These are phyloP conservation scores for Rosellinia necatrix DNA, from an alignment of 2,329 filamentous ascomycete species.

Conservation along the genomic window DNA sequence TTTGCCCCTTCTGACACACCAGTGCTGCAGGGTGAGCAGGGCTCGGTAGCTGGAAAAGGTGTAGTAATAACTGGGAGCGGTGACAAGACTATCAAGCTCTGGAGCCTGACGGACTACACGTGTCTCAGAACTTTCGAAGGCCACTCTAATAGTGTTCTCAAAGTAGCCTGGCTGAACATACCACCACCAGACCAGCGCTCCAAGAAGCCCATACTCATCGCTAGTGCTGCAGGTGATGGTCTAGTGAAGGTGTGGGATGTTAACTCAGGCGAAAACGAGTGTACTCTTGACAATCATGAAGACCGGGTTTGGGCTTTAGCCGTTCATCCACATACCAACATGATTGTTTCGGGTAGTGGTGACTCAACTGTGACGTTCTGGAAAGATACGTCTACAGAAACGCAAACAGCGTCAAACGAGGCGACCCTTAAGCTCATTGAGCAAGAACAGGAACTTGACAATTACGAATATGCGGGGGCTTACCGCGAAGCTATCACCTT, in stretches of 20 bases:
- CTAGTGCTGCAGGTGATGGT: constrained; percentile 89
- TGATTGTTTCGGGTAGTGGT: constrained; percentile 85
- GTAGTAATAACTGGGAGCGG: constrained; percentile 88
- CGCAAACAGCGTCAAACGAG: constrained; percentile 73
- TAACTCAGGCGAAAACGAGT: constrained; percentile 79
- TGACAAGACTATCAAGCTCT: constrained; percentile 94
- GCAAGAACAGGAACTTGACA: constrained; percentile 91
- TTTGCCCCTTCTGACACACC: constrained; percentile 84
- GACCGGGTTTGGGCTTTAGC: constrained; percentile 93
- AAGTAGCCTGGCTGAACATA: constrained; percentile 82
- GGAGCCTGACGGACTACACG: constrained; percentile 90
- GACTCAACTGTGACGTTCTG: constrained; percentile 96
- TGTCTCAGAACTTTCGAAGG: constrained; percentile 95
- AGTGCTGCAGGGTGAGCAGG: constrained; percentile 71
- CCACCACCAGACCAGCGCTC: constrained; percentile 54
- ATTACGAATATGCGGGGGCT: constrained; percentile 84
- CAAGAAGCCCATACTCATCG: constrained; percentile 71
- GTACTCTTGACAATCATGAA: constrained; percentile 94
- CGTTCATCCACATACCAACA: constrained; percentile 69
- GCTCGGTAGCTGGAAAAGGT: constrained; percentile 76
- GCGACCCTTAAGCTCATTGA: constrained; percentile 82
- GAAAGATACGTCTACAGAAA: constrained; percentile 86
- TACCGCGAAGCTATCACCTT: constrained; percentile 93
- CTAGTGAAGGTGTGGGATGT: constrained; percentile 97
- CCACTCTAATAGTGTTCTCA: constrained; percentile 93